Evolutionary conservation across 768 basidiomycete genomes (phyloP), one percentile per base, ranked within the genome.

Genomic region (Mycena belliarum): DNA sequence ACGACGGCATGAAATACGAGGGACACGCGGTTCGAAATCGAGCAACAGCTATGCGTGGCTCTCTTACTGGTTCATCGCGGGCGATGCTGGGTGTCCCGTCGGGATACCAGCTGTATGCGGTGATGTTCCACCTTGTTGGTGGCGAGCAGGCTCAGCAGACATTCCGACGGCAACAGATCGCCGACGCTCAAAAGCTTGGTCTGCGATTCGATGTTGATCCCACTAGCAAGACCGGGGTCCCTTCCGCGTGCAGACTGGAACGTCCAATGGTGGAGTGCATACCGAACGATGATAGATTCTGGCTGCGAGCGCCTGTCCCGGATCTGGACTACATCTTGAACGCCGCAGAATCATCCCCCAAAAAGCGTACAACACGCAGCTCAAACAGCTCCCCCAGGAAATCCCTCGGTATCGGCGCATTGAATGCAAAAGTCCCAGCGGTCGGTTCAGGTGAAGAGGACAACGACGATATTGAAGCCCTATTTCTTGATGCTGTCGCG

Each of bases 1-100:
- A 57, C 49, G 42, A 51, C 9, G 55, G 35, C 25, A 50, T 50
- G 55, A 46, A 44, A 24, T 32, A 50, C 21, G 49, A 50, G 7
- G 55, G 55, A n/a, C 55, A 57, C 18, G 48, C 55, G 2, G 23
- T 57, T 26, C 55, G 42, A 3, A 29, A 25, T 29, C 25, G 21
- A 16, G 20, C 43, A 7, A 56, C 26, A 8, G 9, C 32, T 6
- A n/a, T 49, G 18, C 18, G 15, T 2, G 49, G 49, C 16, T 25
- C 33, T 10, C 55, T 57, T 28, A 57, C 56, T 12, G 56, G 56
- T 1, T 49, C 35, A 2, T 38, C 49, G 0, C 18, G 25, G 1
- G 40, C 26, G 2, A 25, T 57, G 3, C 9, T 2, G 6, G 49
- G 43, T 16, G 8, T 50, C 11, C 57, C 49, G 2, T 15, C 8